Base-by-base conservation (phyloP, 2,329 filamentous ascomycete genomes). In the Rugonectria rugulosa region DNA sequence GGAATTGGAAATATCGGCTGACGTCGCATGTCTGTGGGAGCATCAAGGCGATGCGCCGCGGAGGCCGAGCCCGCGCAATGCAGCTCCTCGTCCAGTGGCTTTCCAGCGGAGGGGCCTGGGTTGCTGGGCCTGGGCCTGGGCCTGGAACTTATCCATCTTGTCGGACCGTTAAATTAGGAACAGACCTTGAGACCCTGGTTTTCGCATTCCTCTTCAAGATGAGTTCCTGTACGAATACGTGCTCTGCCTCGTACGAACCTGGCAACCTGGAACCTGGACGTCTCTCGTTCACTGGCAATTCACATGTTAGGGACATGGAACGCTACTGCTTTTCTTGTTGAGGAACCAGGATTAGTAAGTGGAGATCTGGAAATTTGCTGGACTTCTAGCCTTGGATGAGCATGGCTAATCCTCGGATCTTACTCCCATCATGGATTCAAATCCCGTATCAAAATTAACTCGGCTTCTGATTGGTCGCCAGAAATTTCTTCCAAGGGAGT, bases 401-500 rank as follows among this genome's bases (percentile, higher is more conserved):
- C 15, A 6, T 55, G 64, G 64, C 41, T 65, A 67, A 67, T 59
- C 58, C 14, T 64, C 64, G 64, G 64, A 7, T 15, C n/a, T 41
- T 17, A 17, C n/a, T 42, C 14, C 23, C 12, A n/a, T 44, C 26
- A 31, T 40, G 15, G 27, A 26, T 21, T 11, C 12, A 17, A 40
- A 19, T 9, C 10, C 21, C 34, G 46, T 32, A 29, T 27, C 46
- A 34, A 46, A 31, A 31, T 40, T 40, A 48, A 31, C n/a, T n/a
- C 36, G 26, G 2, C 32, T 15, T 21, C 14, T 55, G 50, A 58
- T 50, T 58, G 55, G 50, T 20, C 26, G 27, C 29, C 29, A 21
- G 36, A 36, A 27, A 38, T 56, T 56, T 53, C 37, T 26, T 37
- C 24, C 20, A 41, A 24, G 46, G 40, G 41, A 40, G 45, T 41